A percentile compares a stretch with the other conserved stretches of the same genome.
Evolutionary conservation across 208 protist genomes (phyloP).

Genomic region (Phytomonas sp.): DNA sequence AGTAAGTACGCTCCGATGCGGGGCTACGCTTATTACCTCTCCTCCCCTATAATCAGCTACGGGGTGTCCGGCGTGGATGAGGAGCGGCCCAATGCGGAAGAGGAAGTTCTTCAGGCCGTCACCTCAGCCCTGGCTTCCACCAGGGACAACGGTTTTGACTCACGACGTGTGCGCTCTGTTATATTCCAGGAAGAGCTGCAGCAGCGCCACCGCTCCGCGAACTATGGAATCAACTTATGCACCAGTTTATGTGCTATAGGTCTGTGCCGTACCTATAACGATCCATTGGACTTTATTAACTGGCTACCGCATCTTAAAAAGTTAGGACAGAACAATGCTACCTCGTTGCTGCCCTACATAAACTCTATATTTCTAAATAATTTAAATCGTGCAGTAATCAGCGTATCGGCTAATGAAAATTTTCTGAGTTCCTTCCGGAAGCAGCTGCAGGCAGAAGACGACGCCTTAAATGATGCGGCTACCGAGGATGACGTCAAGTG

Average conservation of each 20-base stretch:
- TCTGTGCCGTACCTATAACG: constrained; percentile 58
- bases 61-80: constrained; percentile 85
- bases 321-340: constrained; percentile 44
- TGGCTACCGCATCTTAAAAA: constrained; percentile 71
- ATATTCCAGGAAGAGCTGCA: constrained; percentile 87
- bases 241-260: constrained; percentile 63
- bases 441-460: constrained; percentile 42
- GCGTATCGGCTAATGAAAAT: constrained; percentile 59
- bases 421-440: constrained; percentile 59
- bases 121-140: constrained; percentile 44
- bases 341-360: constrained; percentile 59
- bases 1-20: constrained; percentile 76
- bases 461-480: constrained; percentile 41
- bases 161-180: constrained; percentile 69
- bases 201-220: constrained; percentile 80
- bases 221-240: constrained; percentile 82
- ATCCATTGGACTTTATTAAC: constrained; percentile 80
- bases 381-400: constrained; percentile 48
- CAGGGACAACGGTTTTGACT: constrained; percentile 72
- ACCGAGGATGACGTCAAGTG: constrained; percentile 42
- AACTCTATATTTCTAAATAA: constrained; percentile 62
- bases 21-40: constrained; percentile 79
- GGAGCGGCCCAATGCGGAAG: constrained; percentile 33
- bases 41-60: constrained; percentile 78
- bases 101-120: constrained; percentile 56